Evolutionary conservation across 805 yeast genomes (phyloP).

Genomic region (Saccharomycopsis fibuligera): DNA sequence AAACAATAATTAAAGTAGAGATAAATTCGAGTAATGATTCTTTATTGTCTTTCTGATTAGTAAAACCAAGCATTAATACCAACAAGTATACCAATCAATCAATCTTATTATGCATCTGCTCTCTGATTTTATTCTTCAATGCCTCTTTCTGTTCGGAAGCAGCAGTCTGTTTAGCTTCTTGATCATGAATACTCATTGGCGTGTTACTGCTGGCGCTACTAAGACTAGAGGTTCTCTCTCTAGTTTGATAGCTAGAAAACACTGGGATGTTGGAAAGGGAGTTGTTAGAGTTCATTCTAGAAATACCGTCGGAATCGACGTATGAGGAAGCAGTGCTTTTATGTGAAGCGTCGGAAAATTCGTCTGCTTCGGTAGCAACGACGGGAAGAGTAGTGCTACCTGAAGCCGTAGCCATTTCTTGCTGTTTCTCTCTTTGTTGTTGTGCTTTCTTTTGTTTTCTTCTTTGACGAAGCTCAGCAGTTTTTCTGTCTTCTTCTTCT

Average conservation of each 20-base stretch:
- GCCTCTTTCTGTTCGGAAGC: slow-evolving; percentile 2
- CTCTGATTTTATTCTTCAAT: slow-evolving; percentile 13
- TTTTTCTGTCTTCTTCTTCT: slow-evolving; percentile 21
- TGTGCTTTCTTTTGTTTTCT: slow-evolving; percentile 9
- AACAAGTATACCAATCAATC: slow-evolving; percentile 4
- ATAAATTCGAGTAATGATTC: not conserved
- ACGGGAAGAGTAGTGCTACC: slow-evolving; percentile 22
- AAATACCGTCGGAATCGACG: slow-evolving; percentile 46
- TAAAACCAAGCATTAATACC: too few species aligned
- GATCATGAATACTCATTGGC: slow-evolving; percentile 1
- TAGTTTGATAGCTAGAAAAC: slow-evolving; percentile 28
- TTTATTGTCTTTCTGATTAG: too few species aligned
- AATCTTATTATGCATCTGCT: slow-evolving; percentile 8
- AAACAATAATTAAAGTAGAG: not conserved
- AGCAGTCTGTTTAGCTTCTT: not conserved
- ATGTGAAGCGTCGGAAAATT: slow-evolving; percentile 5
- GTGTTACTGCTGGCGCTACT: slow-evolving; percentile 8
- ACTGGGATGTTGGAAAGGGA: slow-evolving; percentile 62
- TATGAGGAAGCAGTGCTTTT: slow-evolving; percentile 29
- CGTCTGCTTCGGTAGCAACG: slow-evolving; percentile 11
- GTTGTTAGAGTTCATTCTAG: slow-evolving; percentile 55
- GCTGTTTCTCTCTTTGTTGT: slow-evolving; percentile 10
- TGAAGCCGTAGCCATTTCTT: slow-evolving; percentile 18
- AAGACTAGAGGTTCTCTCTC: slow-evolving; percentile 10
- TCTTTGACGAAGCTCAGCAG: slow-evolving; percentile 20